A percentile compares a stretch with the other conserved stretches of the same genome.
phyloP scores from a whole-genome alignment of 2,329 filamentous ascomycete genomes.

The Sclerotinia nivalis region DNA sequence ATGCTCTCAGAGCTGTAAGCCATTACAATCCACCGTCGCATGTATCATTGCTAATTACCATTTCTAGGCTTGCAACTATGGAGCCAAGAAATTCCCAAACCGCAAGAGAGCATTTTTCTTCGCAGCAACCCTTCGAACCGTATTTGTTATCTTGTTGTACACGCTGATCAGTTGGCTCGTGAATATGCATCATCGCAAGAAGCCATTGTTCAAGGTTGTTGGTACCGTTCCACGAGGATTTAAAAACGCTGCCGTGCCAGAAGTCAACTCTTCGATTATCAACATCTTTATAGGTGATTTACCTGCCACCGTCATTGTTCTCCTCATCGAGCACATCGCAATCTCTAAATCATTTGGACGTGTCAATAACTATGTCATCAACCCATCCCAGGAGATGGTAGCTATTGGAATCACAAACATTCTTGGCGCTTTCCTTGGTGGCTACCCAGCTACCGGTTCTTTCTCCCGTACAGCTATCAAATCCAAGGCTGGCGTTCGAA shows the following conservation, averaged over 20 bases:
- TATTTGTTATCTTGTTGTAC: constrained; percentile 88
- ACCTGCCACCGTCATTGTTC: constrained; percentile 86
- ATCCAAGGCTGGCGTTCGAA: constrained; percentile 92
- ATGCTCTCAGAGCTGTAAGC: constrained; percentile 62
- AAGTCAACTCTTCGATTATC: constrained; percentile 66
- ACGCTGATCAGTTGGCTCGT: constrained; percentile 86
- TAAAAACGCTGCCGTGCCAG: constrained; percentile 72
- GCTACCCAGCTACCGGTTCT: constrained; percentile 89
- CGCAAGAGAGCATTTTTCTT: constrained; percentile 83
- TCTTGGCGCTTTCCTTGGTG: constrained; percentile 87
- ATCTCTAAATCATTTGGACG: constrained; percentile 96
- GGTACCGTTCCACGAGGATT: constrained; percentile 82
- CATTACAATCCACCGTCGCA: too few relatives aligned
- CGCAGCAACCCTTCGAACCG: constrained; percentile 83
- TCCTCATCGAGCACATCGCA: constrained; percentile 94
- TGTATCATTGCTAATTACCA: neutral
- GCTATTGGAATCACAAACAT: constrained; percentile 91
- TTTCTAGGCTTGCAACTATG: constrained; percentile 55
- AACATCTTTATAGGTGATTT: constrained; percentile 68
- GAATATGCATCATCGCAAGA: constrained; percentile 65
- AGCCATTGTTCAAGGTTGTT: constrained; percentile 73
- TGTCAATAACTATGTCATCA: constrained; percentile 93
- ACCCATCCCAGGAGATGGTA: constrained; percentile 94
- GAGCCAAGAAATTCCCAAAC: constrained; percentile 68
- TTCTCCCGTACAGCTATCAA: constrained; percentile 97